Conservation (phyloP, 2,329 filamentous ascomycete genomes). For the Colletotrichum zoysiae region DNA sequence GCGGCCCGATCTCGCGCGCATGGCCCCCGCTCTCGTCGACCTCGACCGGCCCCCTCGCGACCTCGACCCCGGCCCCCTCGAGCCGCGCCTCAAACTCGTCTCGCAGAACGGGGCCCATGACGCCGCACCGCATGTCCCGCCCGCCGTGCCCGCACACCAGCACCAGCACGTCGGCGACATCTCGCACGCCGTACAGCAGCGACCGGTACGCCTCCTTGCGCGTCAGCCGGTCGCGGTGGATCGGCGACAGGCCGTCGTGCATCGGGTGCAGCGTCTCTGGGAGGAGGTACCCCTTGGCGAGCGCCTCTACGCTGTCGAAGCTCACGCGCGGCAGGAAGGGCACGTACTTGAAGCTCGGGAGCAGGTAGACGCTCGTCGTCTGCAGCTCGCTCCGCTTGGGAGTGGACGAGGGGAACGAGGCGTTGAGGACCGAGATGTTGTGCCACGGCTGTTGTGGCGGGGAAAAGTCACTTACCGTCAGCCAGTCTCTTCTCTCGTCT, state of each 20-base stretch:
- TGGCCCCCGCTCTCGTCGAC: constrained; percentile 46
- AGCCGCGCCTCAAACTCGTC: constrained; percentile 77
- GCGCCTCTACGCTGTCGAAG: constrained; percentile 65
- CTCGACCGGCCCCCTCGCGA: constrained; percentile 62
- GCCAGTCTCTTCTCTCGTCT: constrained; percentile 38
- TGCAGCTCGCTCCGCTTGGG: constrained; percentile 59
- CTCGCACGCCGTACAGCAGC: constrained; percentile 68
- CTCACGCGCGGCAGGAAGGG: constrained; percentile 75
- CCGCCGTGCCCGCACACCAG: constrained; percentile 90
- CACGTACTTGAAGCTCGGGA: constrained; percentile 87
- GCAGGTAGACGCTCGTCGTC: constrained; percentile 77
- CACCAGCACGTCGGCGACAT: constrained; percentile 77
- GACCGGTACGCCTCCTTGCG: constrained; percentile 65
- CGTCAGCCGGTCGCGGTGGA: constrained; percentile 65
- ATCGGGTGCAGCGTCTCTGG: constrained; percentile 71
- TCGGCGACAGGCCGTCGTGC: constrained; percentile 70
- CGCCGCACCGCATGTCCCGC: constrained; percentile 84
- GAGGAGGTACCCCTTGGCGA: constrained; percentile 75
- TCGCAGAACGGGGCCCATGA: constrained; percentile 80
- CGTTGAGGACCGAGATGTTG: constrained; percentile 81
- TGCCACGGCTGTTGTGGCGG: constrained; percentile 79
- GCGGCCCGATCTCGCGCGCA: constrained; percentile 17
- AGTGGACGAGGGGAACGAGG: constrained; percentile 76
- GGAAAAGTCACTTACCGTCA: constrained; percentile 49
- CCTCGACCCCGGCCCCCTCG: constrained; percentile 59